Conservation (phyloP, 1,284 basidiomycete species). For the Schizophyllum commune region DNA sequence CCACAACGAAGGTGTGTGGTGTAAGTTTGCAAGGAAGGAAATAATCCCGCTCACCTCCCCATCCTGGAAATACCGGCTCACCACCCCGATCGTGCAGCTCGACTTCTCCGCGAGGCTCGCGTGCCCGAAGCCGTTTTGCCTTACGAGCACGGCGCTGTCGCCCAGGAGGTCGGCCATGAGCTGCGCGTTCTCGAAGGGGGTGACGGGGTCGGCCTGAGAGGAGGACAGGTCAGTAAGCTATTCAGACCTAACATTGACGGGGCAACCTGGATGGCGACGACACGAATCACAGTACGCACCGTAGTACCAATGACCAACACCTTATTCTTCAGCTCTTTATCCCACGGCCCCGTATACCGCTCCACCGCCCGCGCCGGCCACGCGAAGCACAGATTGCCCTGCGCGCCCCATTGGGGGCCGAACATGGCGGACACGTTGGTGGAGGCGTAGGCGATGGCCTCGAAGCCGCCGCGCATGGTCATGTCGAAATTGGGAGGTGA, state of each 20-base stretch:
- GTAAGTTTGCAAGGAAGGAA: no score
- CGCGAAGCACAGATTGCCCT: neutral
- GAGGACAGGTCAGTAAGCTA: no score
- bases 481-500: no score
- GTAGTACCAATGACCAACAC: constrained; percentile 2
- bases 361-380: constrained; percentile 5
- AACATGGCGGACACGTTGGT: neutral
- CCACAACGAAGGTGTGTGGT: no score
- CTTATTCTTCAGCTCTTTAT: neutral
- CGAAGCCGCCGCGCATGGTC: neutral
- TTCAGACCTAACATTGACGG: no score
- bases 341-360: constrained; percentile 1
- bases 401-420: neutral
- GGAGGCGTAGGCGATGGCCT: neutral
- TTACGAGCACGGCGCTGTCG: neutral
- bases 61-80: neutral
- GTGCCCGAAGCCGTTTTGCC: neutral
- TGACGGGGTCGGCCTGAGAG: constrained; percentile 1
- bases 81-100: neutral
- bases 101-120: neutral
- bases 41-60: no score
- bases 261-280: no score
- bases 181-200: constrained; percentile 1
- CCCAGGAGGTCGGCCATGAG: neutral
- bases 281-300: no score